Evolutionary conservation across 176 grass and related monocot genomes (phyloP).

Genomic region (Oropetium thomaeum): DNA sequence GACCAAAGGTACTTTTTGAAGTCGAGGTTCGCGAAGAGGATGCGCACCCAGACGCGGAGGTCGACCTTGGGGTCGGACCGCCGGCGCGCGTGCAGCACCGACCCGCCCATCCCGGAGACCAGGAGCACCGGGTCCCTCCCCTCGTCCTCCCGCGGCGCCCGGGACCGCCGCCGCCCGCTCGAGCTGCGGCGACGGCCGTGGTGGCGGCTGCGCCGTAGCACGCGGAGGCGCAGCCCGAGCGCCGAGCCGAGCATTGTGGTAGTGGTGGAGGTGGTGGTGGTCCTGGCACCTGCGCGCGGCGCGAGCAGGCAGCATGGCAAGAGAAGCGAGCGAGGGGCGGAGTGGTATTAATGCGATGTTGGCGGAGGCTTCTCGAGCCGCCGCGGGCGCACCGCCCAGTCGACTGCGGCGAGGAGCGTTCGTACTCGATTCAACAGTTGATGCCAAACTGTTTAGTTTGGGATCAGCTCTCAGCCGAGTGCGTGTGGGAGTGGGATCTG

Average conservation of each 20-base stretch:
- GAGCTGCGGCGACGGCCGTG: background rate
- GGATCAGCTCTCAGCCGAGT: background rate
- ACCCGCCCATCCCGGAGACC: slow-evolving; percentile 86
- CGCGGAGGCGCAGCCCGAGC: slow-evolving; percentile 45
- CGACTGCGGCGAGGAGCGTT: background rate
- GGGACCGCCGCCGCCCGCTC: background rate
- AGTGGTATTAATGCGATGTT: slow-evolving; percentile 23
- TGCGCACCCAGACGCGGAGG: slow-evolving; percentile 77
- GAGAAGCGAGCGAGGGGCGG: background rate
- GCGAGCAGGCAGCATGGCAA: background rate
- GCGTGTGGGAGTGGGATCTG: background rate
- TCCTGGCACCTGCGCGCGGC: background rate
- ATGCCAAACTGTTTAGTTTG: background rate
- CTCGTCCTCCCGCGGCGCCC: background rate
- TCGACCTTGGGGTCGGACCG: slow-evolving; percentile 49
- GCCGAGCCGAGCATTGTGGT: slow-evolving; percentile 44
- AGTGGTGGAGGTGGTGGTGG: background rate
- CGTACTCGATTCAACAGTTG: background rate
- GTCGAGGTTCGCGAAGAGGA: slow-evolving; percentile 71
- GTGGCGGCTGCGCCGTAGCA: slow-evolving; percentile 12
- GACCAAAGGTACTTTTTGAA: slow-evolving; percentile 97
- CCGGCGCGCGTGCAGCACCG: slow-evolving; percentile 74
- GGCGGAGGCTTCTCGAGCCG: slow-evolving; percentile 5
- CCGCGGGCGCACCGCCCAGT: background rate
- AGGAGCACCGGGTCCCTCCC: slow-evolving; percentile 71